phyloP scores from a whole-genome alignment of 257 asterid genomes.

The Lycium ferocissimum region DNA sequence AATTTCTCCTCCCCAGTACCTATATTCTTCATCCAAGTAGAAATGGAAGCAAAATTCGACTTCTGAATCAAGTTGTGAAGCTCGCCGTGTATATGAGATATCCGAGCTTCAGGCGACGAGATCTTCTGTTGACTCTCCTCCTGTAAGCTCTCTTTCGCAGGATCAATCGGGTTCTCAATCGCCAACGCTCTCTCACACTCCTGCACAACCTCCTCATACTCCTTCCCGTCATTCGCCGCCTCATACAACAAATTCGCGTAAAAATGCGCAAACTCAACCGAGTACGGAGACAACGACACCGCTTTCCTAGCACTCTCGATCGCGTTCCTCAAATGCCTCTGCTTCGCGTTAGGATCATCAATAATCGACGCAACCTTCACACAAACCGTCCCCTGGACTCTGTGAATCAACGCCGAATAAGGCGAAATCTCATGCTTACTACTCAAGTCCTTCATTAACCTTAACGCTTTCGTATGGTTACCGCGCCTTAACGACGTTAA shows the following conservation, averaged over 20 bases:
- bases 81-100: conserved; percentile 64
- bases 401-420: conserved; percentile 61
- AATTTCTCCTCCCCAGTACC: conserved; percentile 78
- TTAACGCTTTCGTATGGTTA: conserved; percentile 71
- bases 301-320: conserved; percentile 77
- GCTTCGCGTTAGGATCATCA: conserved; percentile 69
- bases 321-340: conserved; percentile 72
- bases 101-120: conserved; percentile 60
- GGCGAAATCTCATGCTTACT: conserved; percentile 62
- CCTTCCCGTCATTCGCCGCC: conserved; percentile 67
- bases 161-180: conserved; percentile 81
- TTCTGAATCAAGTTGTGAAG: conserved; percentile 77
- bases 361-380: conserved; percentile 66
- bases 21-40: conserved; percentile 80
- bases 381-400: conserved; percentile 80
- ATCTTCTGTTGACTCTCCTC: conserved; percentile 81
- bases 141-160: conserved; percentile 84
- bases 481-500: conserved; percentile 67
- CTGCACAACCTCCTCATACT: conserved; percentile 78
- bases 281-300: conserved; percentile 57
- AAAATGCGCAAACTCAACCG: conserved; percentile 80
- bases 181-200: conserved; percentile 86
- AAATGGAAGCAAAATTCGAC: conserved; percentile 75
- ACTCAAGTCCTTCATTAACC: conserved; percentile 77
- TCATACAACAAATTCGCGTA: conserved; percentile 81